Conservation (phyloP, 2,329 filamentous ascomycete genomes). For the Ilyonectria destructans region DNA sequence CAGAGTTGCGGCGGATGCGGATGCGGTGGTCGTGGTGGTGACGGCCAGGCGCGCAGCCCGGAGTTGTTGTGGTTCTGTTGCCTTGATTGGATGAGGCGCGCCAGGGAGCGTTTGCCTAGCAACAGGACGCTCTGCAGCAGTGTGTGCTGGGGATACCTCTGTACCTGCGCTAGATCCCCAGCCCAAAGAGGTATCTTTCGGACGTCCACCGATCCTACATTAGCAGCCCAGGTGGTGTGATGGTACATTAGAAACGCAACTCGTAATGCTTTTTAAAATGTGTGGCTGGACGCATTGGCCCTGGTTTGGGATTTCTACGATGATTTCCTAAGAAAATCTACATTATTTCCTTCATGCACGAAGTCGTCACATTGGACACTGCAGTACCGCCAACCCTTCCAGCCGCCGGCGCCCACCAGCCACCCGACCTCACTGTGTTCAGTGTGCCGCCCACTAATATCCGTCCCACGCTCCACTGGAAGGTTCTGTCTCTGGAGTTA, state of each 20-base stretch:
- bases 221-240: neutral
- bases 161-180: conserved; percentile 23
- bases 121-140: conserved; percentile 41
- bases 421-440: conserved; percentile 5
- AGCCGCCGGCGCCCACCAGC: neutral
- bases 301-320: too few species aligned
- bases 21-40: conserved; percentile 38
- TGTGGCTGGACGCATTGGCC: too few species aligned
- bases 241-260: neutral
- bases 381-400: neutral
- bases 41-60: conserved; percentile 42
- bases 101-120: conserved; percentile 42
- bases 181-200: conserved; percentile 55
- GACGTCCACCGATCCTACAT: neutral
- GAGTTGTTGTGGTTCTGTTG: conserved; percentile 43
- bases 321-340: too few species aligned
- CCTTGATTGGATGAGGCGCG: conserved; percentile 34
- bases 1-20: conserved; percentile 16
- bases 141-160: conserved; percentile 17
- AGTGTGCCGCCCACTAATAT: conserved; percentile 23
- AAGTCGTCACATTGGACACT: neutral
- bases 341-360: too few species aligned
- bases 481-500: conserved; percentile 20
- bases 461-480: conserved; percentile 18
- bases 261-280: too few species aligned